Percentiles rank a stretch among this genome's conserved stretches.
Conservation (phyloP, 2,329 filamentous ascomycete genomes). For the Dissoconium aciculare region DNA sequence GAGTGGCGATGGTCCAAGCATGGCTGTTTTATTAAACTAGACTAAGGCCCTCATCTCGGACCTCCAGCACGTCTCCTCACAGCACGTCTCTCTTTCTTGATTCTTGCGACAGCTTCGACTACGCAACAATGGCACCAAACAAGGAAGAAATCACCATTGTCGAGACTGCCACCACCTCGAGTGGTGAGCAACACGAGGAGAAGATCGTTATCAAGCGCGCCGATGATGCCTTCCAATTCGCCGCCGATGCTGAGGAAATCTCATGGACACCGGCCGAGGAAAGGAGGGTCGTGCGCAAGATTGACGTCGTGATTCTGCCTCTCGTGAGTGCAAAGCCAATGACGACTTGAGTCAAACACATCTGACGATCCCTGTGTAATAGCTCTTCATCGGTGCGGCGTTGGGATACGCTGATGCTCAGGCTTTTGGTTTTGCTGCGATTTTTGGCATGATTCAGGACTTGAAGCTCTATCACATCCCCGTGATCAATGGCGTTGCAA, state of each 20-base stretch:
- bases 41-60: no score
- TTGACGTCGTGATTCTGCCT: slow-evolving; percentile 29
- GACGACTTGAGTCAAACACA: no score
- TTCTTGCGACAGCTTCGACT: no score
- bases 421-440: slow-evolving; percentile 2
- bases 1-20: no score
- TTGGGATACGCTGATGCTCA: slow-evolving; percentile 1
- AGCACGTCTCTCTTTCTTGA: no score
- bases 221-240: slow-evolving; percentile 3
- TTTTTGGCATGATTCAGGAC: slow-evolving; percentile 1
- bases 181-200: neutral
- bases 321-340: slow-evolving; percentile 19
- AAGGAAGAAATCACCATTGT: slow-evolving; percentile 2
- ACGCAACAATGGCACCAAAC: no score
- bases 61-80: no score
- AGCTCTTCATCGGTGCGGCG: slow-evolving; percentile 2
- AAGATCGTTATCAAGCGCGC: no score
- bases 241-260: neutral
- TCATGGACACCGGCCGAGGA: slow-evolving; percentile 14
- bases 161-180: neutral
- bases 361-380: no score
- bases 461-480: slow-evolving; percentile 1
- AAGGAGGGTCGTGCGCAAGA: slow-evolving; percentile 21
- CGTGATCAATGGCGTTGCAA: neutral
- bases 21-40: no score